Percentiles rank a stretch among this genome's conserved stretches.
phyloP scores from a whole-genome alignment of 305 asterid genomes.

The Fraxinus xanthoxyloides region DNA sequence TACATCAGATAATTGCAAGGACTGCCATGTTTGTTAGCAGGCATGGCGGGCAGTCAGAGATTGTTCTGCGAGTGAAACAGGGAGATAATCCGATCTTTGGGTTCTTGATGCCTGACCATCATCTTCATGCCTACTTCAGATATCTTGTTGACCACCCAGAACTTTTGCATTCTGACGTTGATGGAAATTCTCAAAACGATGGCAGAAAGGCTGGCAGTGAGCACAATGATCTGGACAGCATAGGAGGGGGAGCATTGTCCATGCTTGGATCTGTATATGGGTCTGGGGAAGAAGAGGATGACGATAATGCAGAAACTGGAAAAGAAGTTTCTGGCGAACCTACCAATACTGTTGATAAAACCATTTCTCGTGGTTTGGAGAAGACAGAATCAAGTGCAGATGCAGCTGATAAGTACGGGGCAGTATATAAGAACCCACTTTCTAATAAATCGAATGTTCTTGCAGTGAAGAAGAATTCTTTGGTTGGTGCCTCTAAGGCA shows the following conservation, averaged over 20 bases:
- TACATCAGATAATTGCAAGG: slow-evolving; percentile 84
- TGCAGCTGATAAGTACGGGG: slow-evolving; percentile 37
- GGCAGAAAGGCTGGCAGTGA: slow-evolving; percentile 28
- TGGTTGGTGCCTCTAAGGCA: slow-evolving; percentile 37
- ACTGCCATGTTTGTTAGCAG: slow-evolving; percentile 88
- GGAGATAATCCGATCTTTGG: slow-evolving; percentile 94
- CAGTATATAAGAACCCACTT: slow-evolving; percentile 28
- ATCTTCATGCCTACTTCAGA: slow-evolving; percentile 84
- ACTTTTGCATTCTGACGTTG: slow-evolving; percentile 46
- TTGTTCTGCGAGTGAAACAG: slow-evolving; percentile 87
- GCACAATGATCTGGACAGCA: slow-evolving; percentile 28
- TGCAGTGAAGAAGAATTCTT: slow-evolving; percentile 59
- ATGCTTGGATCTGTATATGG: slow-evolving; percentile 90
- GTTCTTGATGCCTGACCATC: slow-evolving; percentile 87
- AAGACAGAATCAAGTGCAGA: slow-evolving; percentile 33
- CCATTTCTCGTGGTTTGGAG: slow-evolving; percentile 30
- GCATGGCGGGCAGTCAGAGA: slow-evolving; percentile 92
- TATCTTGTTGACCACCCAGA: slow-evolving; percentile 86
- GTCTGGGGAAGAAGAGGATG: slow-evolving; percentile 90
- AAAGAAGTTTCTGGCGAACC: slow-evolving; percentile 28
- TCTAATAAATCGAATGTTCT: slow-evolving; percentile 48
- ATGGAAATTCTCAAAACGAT: slow-evolving; percentile 44
- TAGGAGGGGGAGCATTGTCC: slow-evolving; percentile 75
- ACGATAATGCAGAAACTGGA: slow-evolving; percentile 31
- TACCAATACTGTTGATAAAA: slow-evolving; percentile 16